A percentile compares a stretch with the other conserved stretches of the same genome.
These are phyloP conservation scores for Larix sibirica DNA, from an alignment of 83 land plant genomes.

Conservation along the genomic window DNA sequence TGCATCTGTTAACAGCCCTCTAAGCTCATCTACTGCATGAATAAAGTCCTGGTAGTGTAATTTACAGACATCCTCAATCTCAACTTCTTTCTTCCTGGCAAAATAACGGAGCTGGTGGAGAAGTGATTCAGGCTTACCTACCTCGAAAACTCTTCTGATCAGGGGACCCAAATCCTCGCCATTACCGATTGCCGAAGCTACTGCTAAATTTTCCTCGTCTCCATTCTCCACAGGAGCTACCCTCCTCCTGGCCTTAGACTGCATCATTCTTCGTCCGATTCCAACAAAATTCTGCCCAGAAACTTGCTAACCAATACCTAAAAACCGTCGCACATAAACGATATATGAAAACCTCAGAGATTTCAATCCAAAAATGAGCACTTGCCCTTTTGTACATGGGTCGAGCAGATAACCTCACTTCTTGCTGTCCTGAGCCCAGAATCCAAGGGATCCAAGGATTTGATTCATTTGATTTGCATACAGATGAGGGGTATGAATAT, in stretches of 20 bases:
- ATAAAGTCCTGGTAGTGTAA: constrained; percentile 97
- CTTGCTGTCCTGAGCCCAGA: too few species aligned
- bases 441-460: too few species aligned
- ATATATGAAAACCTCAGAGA: too few species aligned
- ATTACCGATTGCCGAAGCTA: constrained; percentile 78
- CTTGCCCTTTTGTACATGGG: too few species aligned
- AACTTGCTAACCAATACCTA: neutral
- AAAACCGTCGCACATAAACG: too few species aligned
- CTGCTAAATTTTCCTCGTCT: constrained; percentile 5
- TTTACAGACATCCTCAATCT: constrained; percentile 94
- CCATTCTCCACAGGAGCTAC: constrained; percentile 6
- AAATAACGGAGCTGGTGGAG: constrained; percentile 84
- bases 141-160: constrained; percentile 84
- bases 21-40: constrained; percentile 92
- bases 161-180: constrained; percentile 91
- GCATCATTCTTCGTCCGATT: neutral
- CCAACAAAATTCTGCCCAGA: neutral
- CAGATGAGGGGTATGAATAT: too few species aligned
- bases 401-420: too few species aligned
- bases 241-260: constrained; percentile 6
- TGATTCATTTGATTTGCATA: too few species aligned
- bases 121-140: constrained; percentile 87
- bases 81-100: constrained; percentile 82
- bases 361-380: too few species aligned
- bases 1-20: constrained; percentile 83